phyloP scores from a whole-genome alignment of 2,329 filamentous ascomycete species.

The Pseudogymnoascus pannorum region DNA sequence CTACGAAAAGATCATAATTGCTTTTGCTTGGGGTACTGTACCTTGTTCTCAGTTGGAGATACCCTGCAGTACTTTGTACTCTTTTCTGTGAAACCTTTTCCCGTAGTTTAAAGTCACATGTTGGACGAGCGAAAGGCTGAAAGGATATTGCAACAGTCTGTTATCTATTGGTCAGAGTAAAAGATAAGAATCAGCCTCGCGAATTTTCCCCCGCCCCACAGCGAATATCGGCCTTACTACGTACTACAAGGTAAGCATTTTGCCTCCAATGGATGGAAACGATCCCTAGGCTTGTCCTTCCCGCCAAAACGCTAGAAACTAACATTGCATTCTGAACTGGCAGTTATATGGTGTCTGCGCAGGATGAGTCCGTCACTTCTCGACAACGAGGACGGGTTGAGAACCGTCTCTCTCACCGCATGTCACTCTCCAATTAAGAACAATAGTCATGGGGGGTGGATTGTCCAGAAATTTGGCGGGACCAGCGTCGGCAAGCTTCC shows the following conservation, averaged over 20 bases:
- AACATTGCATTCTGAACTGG: neutral
- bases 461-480: conserved; percentile 92
- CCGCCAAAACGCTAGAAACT: neutral
- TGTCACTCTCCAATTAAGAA: conserved; percentile 23
- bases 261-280: neutral
- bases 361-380: conserved; percentile 10
- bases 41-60: neutral
- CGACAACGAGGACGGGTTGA: conserved; percentile 7
- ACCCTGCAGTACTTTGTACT: neutral
- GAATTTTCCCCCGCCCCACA: conserved; percentile 5
- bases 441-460: conserved; percentile 47
- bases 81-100: neutral
- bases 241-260: conserved; percentile 8
- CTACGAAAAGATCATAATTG: conserved; percentile 1
- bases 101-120: neutral
- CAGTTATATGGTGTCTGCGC: conserved; percentile 4
- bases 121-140: neutral
- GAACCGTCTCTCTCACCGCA: conserved; percentile 2
- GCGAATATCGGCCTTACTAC: conserved; percentile 7
- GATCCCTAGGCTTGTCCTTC: neutral
- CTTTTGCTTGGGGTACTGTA: neutral
- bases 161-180: neutral
- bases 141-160: neutral
- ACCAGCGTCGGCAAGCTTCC: conserved; percentile 95
- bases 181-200: conserved; percentile 6